These are phyloP conservation scores for Neofusicoccum sp. DNA, from an alignment of 2,329 filamentous ascomycete species.

Conservation along the genomic window DNA sequence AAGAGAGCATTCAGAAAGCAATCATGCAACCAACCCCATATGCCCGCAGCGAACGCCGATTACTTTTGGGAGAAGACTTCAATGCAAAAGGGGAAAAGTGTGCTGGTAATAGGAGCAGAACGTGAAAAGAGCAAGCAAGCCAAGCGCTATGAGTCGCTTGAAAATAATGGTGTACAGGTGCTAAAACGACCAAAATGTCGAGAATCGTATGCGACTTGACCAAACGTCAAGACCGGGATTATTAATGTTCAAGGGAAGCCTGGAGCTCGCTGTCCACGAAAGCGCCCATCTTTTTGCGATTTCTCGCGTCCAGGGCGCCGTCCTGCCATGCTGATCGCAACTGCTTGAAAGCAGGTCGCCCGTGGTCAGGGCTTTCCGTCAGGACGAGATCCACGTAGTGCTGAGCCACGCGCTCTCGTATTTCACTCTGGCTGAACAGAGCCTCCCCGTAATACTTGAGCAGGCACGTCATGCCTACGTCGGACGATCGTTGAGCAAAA, in stretches of 20 bases:
- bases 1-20: conserved; percentile 13
- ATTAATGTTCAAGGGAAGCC: conserved; percentile 49
- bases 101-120: neutral
- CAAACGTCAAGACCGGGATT: neutral
- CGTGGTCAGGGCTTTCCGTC: conserved; percentile 42
- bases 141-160: conserved; percentile 12
- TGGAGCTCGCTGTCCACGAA: conserved; percentile 53
- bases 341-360: conserved; percentile 50
- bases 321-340: conserved; percentile 55
- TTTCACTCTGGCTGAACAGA: conserved; percentile 50
- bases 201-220: neutral
- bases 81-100: conserved; percentile 7
- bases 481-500: conserved; percentile 49
- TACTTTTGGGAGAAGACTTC: conserved; percentile 14
- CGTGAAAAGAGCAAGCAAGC: neutral
- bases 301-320: conserved; percentile 54
- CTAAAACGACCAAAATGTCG: conserved; percentile 14
- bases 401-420: conserved; percentile 53
- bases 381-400: conserved; percentile 58
- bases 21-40: conserved; percentile 19
- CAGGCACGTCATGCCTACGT: conserved; percentile 60
- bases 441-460: conserved; percentile 64
- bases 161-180: conserved; percentile 14
- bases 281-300: conserved; percentile 55
- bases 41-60: conserved; percentile 17